phyloP scores from a whole-genome alignment of 306 rosid species.

The Geum urbanum region DNA sequence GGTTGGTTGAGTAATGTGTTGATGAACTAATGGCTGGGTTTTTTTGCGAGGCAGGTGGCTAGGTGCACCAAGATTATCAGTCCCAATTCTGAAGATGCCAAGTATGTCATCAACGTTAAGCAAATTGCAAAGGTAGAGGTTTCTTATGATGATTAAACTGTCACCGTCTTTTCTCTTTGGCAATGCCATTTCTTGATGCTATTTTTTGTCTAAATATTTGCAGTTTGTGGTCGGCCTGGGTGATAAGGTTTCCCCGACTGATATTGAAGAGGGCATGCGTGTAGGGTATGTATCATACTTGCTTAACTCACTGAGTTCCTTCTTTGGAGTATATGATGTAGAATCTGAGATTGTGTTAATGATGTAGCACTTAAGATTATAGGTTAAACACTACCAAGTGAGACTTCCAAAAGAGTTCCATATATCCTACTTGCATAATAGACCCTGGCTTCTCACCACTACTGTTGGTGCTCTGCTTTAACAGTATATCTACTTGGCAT shows the following conservation, averaged over 20 bases:
- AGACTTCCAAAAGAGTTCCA: background rate
- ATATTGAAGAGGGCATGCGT: constrained; percentile 99
- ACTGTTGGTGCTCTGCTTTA: background rate
- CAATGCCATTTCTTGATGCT: background rate
- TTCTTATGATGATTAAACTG: background rate
- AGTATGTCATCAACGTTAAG: constrained; percentile 91
- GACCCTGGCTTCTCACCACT: background rate
- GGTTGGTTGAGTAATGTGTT: constrained; percentile 12
- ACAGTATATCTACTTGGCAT: background rate
- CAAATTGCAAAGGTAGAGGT: constrained; percentile 85
- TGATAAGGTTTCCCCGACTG: constrained; percentile 98
- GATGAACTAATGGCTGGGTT: constrained; percentile 18
- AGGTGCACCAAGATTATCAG: constrained; percentile 96
- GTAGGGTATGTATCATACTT: constrained; percentile 73
- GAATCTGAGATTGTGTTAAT: background rate
- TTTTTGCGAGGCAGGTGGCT: constrained; percentile 63
- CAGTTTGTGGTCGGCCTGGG: constrained; percentile 99
- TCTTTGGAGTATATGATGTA: background rate
- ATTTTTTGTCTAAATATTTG: constrained; percentile 9
- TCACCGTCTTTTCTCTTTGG: background rate
- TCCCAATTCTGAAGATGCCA: constrained; percentile 96
- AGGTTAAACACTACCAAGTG: background rate
- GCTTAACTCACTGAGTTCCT: background rate
- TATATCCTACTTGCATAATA: background rate
- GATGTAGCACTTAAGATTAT: too few species aligned